These are phyloP conservation scores for Trichoderma sp. DNA, from an alignment of 2,329 filamentous ascomycete genomes.

Conservation along the genomic window DNA sequence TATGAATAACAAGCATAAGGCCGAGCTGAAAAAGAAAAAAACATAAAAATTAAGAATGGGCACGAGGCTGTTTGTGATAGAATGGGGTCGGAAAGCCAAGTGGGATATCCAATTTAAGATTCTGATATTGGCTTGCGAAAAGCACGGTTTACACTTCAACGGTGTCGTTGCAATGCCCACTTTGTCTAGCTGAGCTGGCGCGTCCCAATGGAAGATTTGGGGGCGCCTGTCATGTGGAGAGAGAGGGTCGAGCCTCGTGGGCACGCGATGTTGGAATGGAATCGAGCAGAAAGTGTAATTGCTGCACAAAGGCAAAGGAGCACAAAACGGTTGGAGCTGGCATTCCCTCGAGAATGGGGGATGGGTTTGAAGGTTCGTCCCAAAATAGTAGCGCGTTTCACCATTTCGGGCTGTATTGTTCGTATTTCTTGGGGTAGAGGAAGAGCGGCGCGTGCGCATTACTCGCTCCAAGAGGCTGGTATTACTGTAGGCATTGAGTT, in stretches of 20 bases:
- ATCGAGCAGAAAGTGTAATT: background rate
- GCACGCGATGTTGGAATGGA: background rate
- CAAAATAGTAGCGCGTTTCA: constrained; percentile 17
- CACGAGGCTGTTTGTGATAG: background rate
- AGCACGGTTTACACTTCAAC: background rate
- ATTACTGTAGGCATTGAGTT: background rate
- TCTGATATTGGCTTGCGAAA: background rate
- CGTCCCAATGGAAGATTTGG: background rate
- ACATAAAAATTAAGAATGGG: background rate
- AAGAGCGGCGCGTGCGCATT: background rate
- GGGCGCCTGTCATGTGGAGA: constrained; percentile 4
- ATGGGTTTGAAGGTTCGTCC: background rate
- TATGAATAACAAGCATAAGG: background rate
- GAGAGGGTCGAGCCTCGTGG: background rate
- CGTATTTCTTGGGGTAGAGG: background rate
- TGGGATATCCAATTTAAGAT: background rate
- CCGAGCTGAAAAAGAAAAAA: background rate
- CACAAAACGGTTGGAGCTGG: background rate
- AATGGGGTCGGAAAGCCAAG: background rate
- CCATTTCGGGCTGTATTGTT: background rate
- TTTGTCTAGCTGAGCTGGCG: background rate
- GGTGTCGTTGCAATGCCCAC: background rate
- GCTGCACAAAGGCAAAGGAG: background rate
- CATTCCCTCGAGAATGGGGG: constrained; percentile 2
- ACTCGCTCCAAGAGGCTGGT: background rate